These are phyloP conservation scores for Echeveria elegans DNA, from an alignment of 164 flowering plant species.

Conservation along the genomic window DNA sequence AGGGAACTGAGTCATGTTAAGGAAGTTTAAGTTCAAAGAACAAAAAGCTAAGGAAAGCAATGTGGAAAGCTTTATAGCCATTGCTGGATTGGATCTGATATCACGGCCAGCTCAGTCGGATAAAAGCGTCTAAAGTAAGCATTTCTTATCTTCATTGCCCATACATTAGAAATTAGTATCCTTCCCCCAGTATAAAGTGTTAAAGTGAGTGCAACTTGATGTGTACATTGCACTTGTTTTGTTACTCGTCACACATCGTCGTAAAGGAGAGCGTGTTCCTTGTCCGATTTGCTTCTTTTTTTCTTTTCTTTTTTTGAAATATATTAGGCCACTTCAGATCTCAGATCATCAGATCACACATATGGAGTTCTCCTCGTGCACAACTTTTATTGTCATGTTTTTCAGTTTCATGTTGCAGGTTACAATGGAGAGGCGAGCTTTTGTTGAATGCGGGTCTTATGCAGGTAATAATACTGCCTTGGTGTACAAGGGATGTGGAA, in stretches of 20 bases:
- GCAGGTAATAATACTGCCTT: slow-evolving; percentile 29
- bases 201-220: slow-evolving; percentile 3
- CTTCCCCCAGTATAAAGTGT: not conserved
- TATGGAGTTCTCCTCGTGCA: not conserved
- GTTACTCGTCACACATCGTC: not conserved
- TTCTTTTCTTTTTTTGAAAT: not conserved
- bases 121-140: not conserved
- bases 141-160: not conserved
- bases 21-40: not conserved
- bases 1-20: too few relatives aligned
- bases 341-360: not conserved
- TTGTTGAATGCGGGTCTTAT: not conserved
- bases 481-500: slow-evolving; percentile 85
- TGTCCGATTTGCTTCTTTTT: too few relatives aligned
- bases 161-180: not conserved
- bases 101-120: not conserved
- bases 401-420: not conserved
- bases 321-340: not conserved
- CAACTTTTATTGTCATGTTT: not conserved
- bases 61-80: not conserved
- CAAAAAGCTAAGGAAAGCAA: not conserved
- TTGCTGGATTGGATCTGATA: not conserved
- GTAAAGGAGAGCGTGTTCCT: too few relatives aligned
- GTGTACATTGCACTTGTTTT: not conserved
- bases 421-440: not conserved